These are phyloP conservation scores for Pleurotus platypus DNA, from an alignment of 768 basidiomycete species.

Conservation along the genomic window DNA sequence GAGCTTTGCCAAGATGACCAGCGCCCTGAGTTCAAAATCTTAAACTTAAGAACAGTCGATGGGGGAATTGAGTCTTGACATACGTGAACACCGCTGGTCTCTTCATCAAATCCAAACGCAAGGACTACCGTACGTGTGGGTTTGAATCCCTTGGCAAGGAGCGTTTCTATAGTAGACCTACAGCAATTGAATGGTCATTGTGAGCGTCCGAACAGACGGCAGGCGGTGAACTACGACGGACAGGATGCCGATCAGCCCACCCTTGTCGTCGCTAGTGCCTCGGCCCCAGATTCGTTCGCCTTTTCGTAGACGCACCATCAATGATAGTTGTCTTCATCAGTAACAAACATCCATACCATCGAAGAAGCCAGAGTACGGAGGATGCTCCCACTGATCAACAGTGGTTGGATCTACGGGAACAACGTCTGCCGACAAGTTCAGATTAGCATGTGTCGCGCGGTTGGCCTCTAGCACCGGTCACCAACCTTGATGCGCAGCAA, in stretches of 20 bases:
- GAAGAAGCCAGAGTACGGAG: conserved; percentile 61
- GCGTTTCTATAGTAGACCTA: conserved; percentile 57
- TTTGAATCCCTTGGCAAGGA: conserved; percentile 56
- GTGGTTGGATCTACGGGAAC: conserved; percentile 63
- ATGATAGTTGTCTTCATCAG: neutral
- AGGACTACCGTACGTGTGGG: conserved; percentile 63
- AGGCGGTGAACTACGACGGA: conserved; percentile 19
- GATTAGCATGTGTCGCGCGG: neutral
- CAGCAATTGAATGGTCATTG: neutral
- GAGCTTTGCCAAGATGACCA: conserved; percentile 34
- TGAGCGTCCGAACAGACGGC: neutral
- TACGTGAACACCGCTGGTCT: conserved; percentile 51
- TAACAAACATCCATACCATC: conserved; percentile 36
- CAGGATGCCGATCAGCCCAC: conserved; percentile 64
- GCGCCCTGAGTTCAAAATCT: conserved; percentile 47
- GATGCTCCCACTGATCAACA: conserved; percentile 52
- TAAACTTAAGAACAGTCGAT: neutral
- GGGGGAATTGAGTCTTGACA: neutral
- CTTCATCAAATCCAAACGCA: conserved; percentile 77
- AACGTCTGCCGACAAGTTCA: conserved; percentile 41
- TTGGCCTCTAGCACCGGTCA: conserved; percentile 1
- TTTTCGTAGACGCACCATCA: neutral
- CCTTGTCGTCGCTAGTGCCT: conserved; percentile 74
- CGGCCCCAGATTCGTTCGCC: conserved; percentile 61
- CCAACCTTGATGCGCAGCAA: conserved; percentile 63